Evolutionary conservation across 2,329 filamentous ascomycete species (phyloP).

Genomic region (Penicillium sp.): DNA sequence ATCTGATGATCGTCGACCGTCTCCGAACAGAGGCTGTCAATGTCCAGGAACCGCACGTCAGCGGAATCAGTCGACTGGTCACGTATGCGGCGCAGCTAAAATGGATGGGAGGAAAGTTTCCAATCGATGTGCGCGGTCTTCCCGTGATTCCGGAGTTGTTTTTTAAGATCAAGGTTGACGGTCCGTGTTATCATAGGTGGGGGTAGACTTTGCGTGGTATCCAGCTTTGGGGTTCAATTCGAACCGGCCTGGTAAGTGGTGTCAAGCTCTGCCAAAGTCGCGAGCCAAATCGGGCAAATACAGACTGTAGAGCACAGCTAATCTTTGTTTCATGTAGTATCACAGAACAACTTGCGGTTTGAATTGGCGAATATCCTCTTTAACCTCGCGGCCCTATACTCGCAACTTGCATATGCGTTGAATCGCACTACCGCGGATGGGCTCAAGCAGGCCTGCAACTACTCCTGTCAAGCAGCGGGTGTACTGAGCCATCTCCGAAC

Average conservation of each 20-base stretch:
- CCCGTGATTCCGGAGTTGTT: conserved; percentile 7
- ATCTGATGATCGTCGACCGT: conserved; percentile 79
- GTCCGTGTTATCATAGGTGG: conserved; percentile 56
- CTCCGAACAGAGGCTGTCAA: conserved; percentile 82
- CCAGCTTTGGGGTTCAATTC: conserved; percentile 87
- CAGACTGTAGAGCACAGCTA: not conserved
- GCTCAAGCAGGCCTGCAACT: conserved; percentile 80
- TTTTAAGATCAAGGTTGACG: conserved; percentile 4
- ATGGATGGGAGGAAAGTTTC: conserved; percentile 93
- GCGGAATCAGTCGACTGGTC: conserved; percentile 81
- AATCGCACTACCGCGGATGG: conserved; percentile 76
- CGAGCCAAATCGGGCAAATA: not conserved
- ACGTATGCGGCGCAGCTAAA: conserved; percentile 87
- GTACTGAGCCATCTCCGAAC: conserved; percentile 74
- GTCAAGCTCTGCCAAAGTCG: not conserved
- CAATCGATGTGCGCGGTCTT: conserved; percentile 66
- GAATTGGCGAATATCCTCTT: conserved; percentile 90
- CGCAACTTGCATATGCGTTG: conserved; percentile 77
- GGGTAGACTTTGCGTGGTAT: conserved; percentile 95
- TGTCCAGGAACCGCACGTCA: conserved; percentile 79
- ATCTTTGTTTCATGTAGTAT: conserved; percentile 34
- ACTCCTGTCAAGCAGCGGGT: conserved; percentile 83
- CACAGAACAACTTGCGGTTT: conserved; percentile 65
- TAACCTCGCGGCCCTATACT: conserved; percentile 90
- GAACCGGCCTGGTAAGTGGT: conserved; percentile 55